Conservation (phyloP, 768 basidiomycete species). For the Trametes punicea region DNA sequence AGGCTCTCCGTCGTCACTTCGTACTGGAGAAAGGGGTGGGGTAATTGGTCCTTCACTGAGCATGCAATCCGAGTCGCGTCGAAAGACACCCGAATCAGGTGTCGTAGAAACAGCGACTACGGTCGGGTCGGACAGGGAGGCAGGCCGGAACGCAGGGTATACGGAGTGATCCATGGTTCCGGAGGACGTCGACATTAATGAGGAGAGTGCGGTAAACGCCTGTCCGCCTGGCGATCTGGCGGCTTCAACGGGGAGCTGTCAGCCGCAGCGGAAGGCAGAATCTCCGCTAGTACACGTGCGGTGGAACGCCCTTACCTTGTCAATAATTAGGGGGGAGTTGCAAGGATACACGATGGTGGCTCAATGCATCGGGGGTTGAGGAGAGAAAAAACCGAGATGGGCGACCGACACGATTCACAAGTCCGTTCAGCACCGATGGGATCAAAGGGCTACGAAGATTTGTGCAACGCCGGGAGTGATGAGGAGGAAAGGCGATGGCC, state of each 20-base stretch:
- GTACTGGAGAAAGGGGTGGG: slow-evolving; percentile 63
- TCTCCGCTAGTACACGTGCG: slow-evolving; percentile 18
- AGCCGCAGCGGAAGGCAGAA: slow-evolving; percentile 16
- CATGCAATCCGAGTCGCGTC: slow-evolving; percentile 41
- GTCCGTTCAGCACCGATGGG: slow-evolving; percentile 16
- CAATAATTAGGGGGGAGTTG: slow-evolving; percentile 22
- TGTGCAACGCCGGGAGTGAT: slow-evolving; percentile 7
- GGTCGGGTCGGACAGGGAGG: slow-evolving; percentile 26
- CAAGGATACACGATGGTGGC: slow-evolving; percentile 14
- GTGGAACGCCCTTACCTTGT: slow-evolving; percentile 20
- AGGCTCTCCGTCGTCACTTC: slow-evolving; percentile 39
- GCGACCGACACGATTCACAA: slow-evolving; percentile 7
- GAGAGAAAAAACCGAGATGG: slow-evolving; percentile 12
- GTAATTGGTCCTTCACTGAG: slow-evolving; percentile 62
- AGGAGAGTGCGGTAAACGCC: slow-evolving; percentile 21
- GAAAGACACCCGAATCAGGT: slow-evolving; percentile 21
- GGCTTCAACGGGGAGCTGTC: slow-evolving; percentile 19
- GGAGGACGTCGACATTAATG: slow-evolving; percentile 18
- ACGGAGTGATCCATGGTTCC: slow-evolving; percentile 22
- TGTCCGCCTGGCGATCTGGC: slow-evolving; percentile 21
- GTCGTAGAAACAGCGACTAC: slow-evolving; percentile 15
- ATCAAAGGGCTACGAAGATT: slow-evolving; percentile 20
- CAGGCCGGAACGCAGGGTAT: slow-evolving; percentile 27
- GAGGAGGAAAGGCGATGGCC: slow-evolving; percentile 5
- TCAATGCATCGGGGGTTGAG: slow-evolving; percentile 20